Conservation (phyloP, 2,329 filamentous ascomycete genomes). For the Epichloe sibirici region DNA sequence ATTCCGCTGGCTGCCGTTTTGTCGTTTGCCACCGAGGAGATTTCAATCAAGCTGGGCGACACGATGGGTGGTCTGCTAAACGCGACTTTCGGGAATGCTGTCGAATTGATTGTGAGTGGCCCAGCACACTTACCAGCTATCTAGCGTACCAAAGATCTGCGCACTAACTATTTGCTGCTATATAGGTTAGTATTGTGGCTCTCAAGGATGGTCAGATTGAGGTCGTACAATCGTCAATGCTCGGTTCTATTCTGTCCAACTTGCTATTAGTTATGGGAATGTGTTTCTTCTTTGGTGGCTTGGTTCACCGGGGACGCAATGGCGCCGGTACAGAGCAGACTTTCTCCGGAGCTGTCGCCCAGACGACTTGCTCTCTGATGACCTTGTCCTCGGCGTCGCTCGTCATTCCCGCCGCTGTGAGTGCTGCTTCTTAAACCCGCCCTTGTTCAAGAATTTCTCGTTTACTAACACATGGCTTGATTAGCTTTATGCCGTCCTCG, state of each 20-base stretch:
- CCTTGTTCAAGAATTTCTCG: background rate
- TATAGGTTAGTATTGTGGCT: conserved; percentile 80
- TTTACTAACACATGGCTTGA: background rate
- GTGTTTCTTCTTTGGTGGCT: conserved; percentile 66
- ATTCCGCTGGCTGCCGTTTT: conserved; percentile 63
- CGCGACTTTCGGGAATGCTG: conserved; percentile 68
- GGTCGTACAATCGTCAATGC: conserved; percentile 96
- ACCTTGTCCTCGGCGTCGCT: conserved; percentile 64
- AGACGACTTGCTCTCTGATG: conserved; percentile 66
- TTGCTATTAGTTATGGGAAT: conserved; percentile 76
- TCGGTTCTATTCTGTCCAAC: conserved; percentile 91
- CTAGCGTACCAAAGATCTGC: too few species aligned
- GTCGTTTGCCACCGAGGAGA: conserved; percentile 68
- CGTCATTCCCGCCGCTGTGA: conserved; percentile 61
- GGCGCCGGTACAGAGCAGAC: conserved; percentile 52
- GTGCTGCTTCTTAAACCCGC: background rate
- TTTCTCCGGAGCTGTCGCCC: conserved; percentile 67
- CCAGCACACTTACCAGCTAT: background rate
- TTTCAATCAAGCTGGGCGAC: conserved; percentile 59
- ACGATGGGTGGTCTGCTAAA: conserved; percentile 63
- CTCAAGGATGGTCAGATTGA: conserved; percentile 76
- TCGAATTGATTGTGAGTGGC: conserved; percentile 58
- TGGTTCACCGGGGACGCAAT: conserved; percentile 44
- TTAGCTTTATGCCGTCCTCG: conserved; percentile 54
- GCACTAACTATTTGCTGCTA: conserved; percentile 1